Conservation (phyloP, 805 yeast genomes). For the Saturnispora diversa region DNA sequence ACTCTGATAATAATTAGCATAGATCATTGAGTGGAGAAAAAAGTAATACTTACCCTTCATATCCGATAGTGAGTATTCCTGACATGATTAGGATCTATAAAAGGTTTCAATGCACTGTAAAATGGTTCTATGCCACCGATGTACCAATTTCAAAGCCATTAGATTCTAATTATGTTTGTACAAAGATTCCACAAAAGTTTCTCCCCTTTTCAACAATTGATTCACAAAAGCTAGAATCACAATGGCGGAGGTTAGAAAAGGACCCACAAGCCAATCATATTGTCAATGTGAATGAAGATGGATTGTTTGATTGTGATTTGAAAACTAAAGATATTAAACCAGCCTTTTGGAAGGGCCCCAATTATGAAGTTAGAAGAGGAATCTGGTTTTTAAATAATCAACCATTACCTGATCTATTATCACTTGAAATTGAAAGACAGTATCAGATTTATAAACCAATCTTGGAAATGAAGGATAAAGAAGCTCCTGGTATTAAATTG, state of each 20-base stretch:
- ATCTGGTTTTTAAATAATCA: constrained; percentile 71
- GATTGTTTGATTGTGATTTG: constrained; percentile 65
- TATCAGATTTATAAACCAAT: constrained; percentile 32
- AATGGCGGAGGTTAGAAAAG: constrained; percentile 27
- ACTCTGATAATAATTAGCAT: no score
- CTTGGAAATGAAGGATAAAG: neutral
- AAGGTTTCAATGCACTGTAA: constrained; percentile 10
- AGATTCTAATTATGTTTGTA: constrained; percentile 45
- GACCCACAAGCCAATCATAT: constrained; percentile 8
- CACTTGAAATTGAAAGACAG: constrained; percentile 53
- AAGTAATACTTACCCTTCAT: no score
- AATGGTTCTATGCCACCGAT: constrained; percentile 85
- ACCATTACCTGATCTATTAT: constrained; percentile 34
- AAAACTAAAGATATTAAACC: constrained; percentile 49
- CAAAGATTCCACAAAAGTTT: constrained; percentile 48
- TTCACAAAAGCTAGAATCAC: constrained; percentile 50
- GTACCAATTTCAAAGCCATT: constrained; percentile 62
- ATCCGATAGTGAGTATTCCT: no score
- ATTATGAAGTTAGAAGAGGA: constrained; percentile 75
- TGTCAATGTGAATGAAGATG: constrained; percentile 73
- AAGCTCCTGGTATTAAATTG: constrained; percentile 14
- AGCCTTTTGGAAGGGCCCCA: constrained; percentile 83
- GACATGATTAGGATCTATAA: neutral
- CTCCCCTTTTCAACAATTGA: constrained; percentile 61
- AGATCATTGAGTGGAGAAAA: no score